Evolutionary conservation across 345 rosid genomes (phyloP), one percentile per base, ranked within the genome.

Genomic region (Corchorus capsularis): DNA sequence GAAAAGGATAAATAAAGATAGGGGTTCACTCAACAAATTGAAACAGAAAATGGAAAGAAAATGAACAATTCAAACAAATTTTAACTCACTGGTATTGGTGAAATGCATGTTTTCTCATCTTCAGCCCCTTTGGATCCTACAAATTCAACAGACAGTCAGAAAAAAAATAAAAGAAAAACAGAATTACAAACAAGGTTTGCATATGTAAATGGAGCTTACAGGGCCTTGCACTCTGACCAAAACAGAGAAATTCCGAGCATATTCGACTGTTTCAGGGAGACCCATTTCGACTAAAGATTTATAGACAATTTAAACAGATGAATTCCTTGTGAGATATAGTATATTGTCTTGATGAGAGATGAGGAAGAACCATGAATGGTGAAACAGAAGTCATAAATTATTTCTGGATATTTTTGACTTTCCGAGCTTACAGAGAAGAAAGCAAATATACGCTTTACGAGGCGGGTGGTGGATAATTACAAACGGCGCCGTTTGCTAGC

Each of bases 21-120:
- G 8, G n/a, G 37, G 6, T 27, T 34, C n/a, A 54, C 17, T 32
- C 20, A 49, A 12, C 37, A 22, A 35, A 22, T 19, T 35, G 12
- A 34, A 1, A 53, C 14, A 45, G 61, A 65, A 20, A 11, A 17
- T 35, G 55, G 32, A 11, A 53, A 61, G 1, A 49, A 12, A 16
- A 22, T 19, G 16, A 54, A 35, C 4, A 16, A 70, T 22, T 64
- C 12, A 47, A 13, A 16, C 32, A 60, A 71, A 20, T 13, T 53
- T 49, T 32, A 6, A 84, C 94, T 85, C 73, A 96, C 98, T 82
- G 81, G 82, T 87, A 92, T 61, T 86, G 97, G 70, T 93, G 98
- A 73, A 95, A 95, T 70, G 99, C 99, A 74, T 92, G 97, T 22
- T 85, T 87, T 75, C 94, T 83, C 99, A 96, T 92, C 93, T 96